Evolutionary conservation across 345 rosid genomes (phyloP).

Genomic region (Excoecaria agallocha): DNA sequence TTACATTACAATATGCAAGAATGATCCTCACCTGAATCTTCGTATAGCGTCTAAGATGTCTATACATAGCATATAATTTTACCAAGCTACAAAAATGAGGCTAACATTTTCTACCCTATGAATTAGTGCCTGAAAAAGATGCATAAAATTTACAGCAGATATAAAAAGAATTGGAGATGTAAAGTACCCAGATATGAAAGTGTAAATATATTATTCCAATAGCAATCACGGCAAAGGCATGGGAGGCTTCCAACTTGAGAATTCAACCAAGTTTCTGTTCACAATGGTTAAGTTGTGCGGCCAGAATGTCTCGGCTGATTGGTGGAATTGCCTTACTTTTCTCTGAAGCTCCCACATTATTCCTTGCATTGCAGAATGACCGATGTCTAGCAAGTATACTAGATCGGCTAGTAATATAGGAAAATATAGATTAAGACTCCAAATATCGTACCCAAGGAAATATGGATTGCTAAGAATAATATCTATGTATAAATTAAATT

Average conservation of each 20-base stretch:
- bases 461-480: too few relatives aligned
- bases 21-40: not conserved
- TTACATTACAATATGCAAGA: not conserved
- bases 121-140: not conserved
- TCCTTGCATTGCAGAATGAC: constrained; percentile 79
- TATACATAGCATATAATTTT: not conserved
- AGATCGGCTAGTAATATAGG: too few relatives aligned
- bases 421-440: too few relatives aligned
- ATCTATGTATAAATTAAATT: too few relatives aligned
- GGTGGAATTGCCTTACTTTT: constrained; percentile 87
- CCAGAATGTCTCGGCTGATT: constrained; percentile 92
- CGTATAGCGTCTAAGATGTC: not conserved
- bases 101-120: not conserved
- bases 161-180: not conserved
- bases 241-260: constrained; percentile 76
- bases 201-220: not conserved
- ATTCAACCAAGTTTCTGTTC: constrained; percentile 62
- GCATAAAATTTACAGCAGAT: not conserved
- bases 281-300: constrained; percentile 73
- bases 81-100: not conserved
- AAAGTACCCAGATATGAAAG: not conserved
- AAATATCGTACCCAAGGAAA: too few relatives aligned
- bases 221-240: constrained; percentile 59
- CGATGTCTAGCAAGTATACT: too few relatives aligned
- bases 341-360: constrained; percentile 94